Percentiles rank a stretch among this genome's conserved stretches.
These are phyloP conservation scores for Penicillium parvum DNA, from an alignment of 495 filamentous ascomycete genomes.

Conservation along the genomic window DNA sequence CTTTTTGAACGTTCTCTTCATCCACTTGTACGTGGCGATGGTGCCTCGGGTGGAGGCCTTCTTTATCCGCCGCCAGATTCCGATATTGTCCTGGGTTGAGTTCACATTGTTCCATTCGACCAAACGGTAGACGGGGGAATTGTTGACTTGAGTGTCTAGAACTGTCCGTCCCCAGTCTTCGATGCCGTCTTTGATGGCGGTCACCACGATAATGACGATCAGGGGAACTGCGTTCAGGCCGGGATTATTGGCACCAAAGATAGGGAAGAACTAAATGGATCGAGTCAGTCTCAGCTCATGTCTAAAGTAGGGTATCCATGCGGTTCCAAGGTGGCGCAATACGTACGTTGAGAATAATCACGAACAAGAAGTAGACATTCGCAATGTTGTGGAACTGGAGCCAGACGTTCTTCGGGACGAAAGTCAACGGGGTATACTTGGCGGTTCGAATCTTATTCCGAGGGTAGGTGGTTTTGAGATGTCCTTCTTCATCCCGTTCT, in stretches of 20 bases:
- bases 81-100: conserved; percentile 78
- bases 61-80: conserved; percentile 83
- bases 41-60: conserved; percentile 75
- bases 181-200: conserved; percentile 92
- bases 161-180: conserved; percentile 94
- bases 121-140: conserved; percentile 88
- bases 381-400: conserved; percentile 98
- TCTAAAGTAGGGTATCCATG: not conserved
- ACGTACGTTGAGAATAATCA: conserved; percentile 90
- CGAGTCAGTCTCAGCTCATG: not conserved
- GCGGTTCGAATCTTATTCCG: conserved; percentile 97
- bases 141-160: conserved; percentile 92
- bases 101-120: conserved; percentile 92
- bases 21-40: conserved; percentile 51
- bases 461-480: conserved; percentile 62
- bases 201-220: conserved; percentile 91
- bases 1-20: conserved; percentile 36
- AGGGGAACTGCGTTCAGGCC: conserved; percentile 86
- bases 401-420: conserved; percentile 96
- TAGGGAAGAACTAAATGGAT: conserved; percentile 74
- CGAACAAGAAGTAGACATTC: conserved; percentile 96
- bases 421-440: conserved; percentile 93
- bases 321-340: not conserved
- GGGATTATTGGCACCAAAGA: conserved; percentile 90
- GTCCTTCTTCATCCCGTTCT: conserved; percentile 80